A percentile compares a stretch with the other conserved stretches of the same genome.
phyloP scores from a whole-genome alignment of 495 filamentous ascomycete species.

The Thermothielavioides terrestris region DNA sequence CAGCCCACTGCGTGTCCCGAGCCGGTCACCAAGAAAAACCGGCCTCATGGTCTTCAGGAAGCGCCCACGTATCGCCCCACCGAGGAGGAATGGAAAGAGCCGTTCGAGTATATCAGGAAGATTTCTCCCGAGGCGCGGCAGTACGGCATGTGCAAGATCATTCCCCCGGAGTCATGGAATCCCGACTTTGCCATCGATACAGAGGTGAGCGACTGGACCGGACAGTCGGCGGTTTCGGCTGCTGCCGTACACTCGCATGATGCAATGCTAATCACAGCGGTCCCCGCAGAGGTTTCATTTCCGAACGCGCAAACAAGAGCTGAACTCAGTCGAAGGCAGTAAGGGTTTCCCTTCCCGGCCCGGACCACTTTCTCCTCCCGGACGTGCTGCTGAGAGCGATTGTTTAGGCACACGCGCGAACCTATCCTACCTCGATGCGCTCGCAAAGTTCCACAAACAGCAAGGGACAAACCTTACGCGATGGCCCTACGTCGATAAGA shows the following conservation, averaged over 20 bases:
- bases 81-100: constrained; percentile 89
- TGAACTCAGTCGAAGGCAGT: constrained; percentile 99
- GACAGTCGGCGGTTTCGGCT: too few relatives aligned
- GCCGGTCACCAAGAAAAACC: constrained; percentile 58
- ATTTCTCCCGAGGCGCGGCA: constrained; percentile 74
- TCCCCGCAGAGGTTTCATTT: constrained; percentile 83
- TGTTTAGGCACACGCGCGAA: constrained; percentile 80
- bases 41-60: constrained; percentile 78
- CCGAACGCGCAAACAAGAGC: constrained; percentile 88
- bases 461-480: constrained; percentile 90
- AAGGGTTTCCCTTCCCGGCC: constrained; percentile 38
- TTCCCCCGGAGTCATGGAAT: constrained; percentile 89
- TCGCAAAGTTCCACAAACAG: constrained; percentile 94
- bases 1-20: constrained; percentile 69
- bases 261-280: constrained; percentile 9
- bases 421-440: constrained; percentile 89
- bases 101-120: constrained; percentile 82
- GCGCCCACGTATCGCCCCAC: constrained; percentile 88
- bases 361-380: constrained; percentile 2
- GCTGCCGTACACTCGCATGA: too few relatives aligned
- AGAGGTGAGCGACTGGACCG: constrained; percentile 54
- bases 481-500: constrained; percentile 94
- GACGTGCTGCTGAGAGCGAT: constrained; percentile 8
- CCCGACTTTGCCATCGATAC: constrained; percentile 94
- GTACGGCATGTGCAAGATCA: constrained; percentile 90